Evolutionary conservation across 1,139 yeast species (phyloP), one percentile per base, ranked within the genome.

Genomic region (Debaryomyces fabryi): DNA sequence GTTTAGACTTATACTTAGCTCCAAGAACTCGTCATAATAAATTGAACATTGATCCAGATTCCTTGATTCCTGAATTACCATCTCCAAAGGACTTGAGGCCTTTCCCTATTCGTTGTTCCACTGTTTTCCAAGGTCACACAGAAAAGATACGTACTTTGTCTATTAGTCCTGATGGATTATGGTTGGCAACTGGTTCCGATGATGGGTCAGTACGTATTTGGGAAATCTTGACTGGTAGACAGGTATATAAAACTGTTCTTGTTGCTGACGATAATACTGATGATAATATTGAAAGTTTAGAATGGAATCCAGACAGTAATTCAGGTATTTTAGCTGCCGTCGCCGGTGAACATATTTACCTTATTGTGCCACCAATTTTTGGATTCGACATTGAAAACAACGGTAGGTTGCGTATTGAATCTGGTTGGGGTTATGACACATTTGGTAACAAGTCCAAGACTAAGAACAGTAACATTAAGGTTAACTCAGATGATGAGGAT

Each of bases 121-220:
- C 96, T 3, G 69, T 84, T 2, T 93, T 83, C 67, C 78, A 78
- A 53, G 99, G 99, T 29, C 99, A 93, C 64, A 71, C 74, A 39
- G 96, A 87, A 44, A 86, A 86, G 60, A 85, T 95, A 46, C 85
- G 99, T 67, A 77, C 95, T 2, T 67, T 93, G 38, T 82, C 93
- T 10, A 80, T 92, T 45, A 96, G 93, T 65, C 96, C 97, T 46
- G 79, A 85, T 45, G 99, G 99, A 7, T 77, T 88, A 59, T 93
- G 96, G 93, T 75, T 93, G 54, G 99, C 99, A 20, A 93, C 99
- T 8, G 99, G 98, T 48, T 88, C 97, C 23, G 99, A 93, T 65
- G 99, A 93, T 66, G 98, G 97, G 45, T 81, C 92, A 23, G 91
- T 93, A n/a, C 80, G 97, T 59, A 79, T 93, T 16, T 93, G 99